Evolutionary conservation across 2,329 filamentous ascomycete species (phyloP), one percentile per base, ranked within the genome.

Genomic region (Thelonectria blattea): DNA sequence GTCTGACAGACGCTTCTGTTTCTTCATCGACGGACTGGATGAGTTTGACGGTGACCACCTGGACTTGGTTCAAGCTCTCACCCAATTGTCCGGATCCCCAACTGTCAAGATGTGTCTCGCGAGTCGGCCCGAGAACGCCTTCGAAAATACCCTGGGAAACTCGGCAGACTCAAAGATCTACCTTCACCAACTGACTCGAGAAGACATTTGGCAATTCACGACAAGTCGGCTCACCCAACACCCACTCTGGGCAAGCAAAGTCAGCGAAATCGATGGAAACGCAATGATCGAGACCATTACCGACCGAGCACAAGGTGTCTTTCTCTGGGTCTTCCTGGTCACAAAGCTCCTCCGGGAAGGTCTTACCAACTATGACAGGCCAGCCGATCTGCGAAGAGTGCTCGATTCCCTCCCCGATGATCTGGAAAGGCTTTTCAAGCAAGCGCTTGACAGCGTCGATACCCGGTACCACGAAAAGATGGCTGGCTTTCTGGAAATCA

Each of bases 241-340:
- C 41, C 42, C 50, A 2, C 43, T 34, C n/a, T 65, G 62, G 47
- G 12, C 18, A 15, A n/a, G 43, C n/a, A n/a, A 27, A 5, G 34
- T 58, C 17, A 34, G 41, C 14, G n/a, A 17, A 3, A 41, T 43
- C 4, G 32, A 45, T 15, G 22, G 20, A 4, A 42, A 54, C 8
- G 8, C 30, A 15, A 11, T 64, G 5, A 24, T 65, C 2, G 14
- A 52, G 1, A 18, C 32, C 5, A 58, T 70, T 14, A 22, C 49
- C 1, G n/a, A 42, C 3, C 56, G 51, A 17, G 54, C 67, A 1
- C 32, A 61, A 10, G 67, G 67, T 0, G 60, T 68, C 1, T 70
- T 70, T 24, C 60, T 70, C 0, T 69, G 64, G 67, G 65, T 65
- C 7, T 62, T 68, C n/a, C 22, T 69, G 0, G 64, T 60, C 5